These are phyloP conservation scores for Musa schizocarpa DNA, from an alignment of 176 grass and related monocot species.

Conservation along the genomic window DNA sequence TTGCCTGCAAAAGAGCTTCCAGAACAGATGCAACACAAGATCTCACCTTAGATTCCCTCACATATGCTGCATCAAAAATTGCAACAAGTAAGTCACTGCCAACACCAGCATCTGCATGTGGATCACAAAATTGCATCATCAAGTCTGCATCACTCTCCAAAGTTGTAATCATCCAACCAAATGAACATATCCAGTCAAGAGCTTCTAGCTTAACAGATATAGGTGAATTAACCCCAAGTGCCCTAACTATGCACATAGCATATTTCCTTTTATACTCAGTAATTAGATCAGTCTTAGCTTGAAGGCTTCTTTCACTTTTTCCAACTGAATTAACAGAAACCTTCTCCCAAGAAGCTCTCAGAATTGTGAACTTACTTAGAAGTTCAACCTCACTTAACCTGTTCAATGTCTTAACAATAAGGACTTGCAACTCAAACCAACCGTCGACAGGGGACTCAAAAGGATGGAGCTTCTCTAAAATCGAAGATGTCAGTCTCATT, in stretches of 20 bases:
- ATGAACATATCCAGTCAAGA: slow-evolving; percentile 63
- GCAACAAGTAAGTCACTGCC: slow-evolving; percentile 48
- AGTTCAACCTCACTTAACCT: slow-evolving; percentile 61
- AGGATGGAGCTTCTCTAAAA: slow-evolving; percentile 66
- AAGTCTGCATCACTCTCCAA: slow-evolving; percentile 32
- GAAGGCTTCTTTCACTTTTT: slow-evolving; percentile 20
- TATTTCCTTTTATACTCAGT: slow-evolving; percentile 54
- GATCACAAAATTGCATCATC: slow-evolving; percentile 32
- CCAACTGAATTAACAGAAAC: slow-evolving; percentile 23
- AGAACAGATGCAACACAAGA: slow-evolving; percentile 66
- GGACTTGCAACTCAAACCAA: slow-evolving; percentile 71
- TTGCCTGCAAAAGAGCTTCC: slow-evolving; percentile 58
- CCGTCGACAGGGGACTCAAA: slow-evolving; percentile 49
- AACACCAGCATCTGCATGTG: slow-evolving; percentile 35
- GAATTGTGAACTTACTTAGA: slow-evolving; percentile 41
- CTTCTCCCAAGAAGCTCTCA: slow-evolving; percentile 29
- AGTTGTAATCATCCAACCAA: slow-evolving; percentile 38
- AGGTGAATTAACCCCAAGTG: slow-evolving; percentile 51
- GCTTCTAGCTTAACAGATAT: slow-evolving; percentile 64
- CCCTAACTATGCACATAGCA: slow-evolving; percentile 38
- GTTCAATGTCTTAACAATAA: slow-evolving; percentile 69
- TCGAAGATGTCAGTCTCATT: slow-evolving; percentile 50
- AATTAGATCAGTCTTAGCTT: slow-evolving; percentile 36
- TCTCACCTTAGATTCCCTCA: slow-evolving; percentile 80
- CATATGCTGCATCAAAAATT: slow-evolving; percentile 80